Percentiles rank a stretch among this genome's conserved stretches.
These are phyloP conservation scores for Hirschfeldia incana DNA, from an alignment of 345 rosid genomes.

Conservation along the genomic window DNA sequence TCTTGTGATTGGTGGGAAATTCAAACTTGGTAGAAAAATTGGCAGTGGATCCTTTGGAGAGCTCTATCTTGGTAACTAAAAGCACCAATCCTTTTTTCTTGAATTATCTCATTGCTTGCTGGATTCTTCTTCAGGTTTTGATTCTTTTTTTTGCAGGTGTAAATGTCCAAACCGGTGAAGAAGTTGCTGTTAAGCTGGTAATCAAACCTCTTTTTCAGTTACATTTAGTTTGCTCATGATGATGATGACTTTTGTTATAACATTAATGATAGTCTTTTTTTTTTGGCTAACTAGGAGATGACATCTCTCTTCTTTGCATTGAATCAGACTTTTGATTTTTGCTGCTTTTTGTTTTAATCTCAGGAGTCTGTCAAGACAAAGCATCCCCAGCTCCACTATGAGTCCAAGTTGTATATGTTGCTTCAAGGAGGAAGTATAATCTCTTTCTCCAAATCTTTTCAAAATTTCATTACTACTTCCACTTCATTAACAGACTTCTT, in stretches of 20 bases:
- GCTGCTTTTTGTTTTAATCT: not conserved
- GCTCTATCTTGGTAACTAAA: slow-evolving; percentile 60
- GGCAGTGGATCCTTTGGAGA: slow-evolving; percentile 91
- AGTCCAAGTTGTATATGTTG: slow-evolving; percentile 77
- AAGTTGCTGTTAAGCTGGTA: slow-evolving; percentile 89
- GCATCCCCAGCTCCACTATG: slow-evolving; percentile 86
- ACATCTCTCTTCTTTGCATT: not conserved
- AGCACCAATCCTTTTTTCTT: not conserved
- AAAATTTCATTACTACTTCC: no score
- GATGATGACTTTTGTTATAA: not conserved
- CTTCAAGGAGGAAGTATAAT: slow-evolving; percentile 86
- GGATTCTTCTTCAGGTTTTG: not conserved
- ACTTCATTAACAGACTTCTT: not conserved
- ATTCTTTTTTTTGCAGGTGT: slow-evolving; percentile 48
- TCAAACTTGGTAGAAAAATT: slow-evolving; percentile 83
- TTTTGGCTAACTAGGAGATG: not conserved
- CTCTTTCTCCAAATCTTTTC: not conserved
- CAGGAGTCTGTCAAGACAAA: slow-evolving; percentile 84
- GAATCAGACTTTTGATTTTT: not conserved
- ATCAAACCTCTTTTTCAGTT: not conserved
- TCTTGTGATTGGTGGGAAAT: slow-evolving; percentile 69
- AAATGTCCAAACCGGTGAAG: slow-evolving; percentile 82
- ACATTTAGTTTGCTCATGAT: not conserved
- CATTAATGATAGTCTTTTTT: no score
- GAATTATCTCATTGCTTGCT: not conserved